Evolutionary conservation across 371 early-diverging fungal species (phyloP), one percentile per base, ranked within the genome.

Genomic region (Apophysomyces sp.): DNA sequence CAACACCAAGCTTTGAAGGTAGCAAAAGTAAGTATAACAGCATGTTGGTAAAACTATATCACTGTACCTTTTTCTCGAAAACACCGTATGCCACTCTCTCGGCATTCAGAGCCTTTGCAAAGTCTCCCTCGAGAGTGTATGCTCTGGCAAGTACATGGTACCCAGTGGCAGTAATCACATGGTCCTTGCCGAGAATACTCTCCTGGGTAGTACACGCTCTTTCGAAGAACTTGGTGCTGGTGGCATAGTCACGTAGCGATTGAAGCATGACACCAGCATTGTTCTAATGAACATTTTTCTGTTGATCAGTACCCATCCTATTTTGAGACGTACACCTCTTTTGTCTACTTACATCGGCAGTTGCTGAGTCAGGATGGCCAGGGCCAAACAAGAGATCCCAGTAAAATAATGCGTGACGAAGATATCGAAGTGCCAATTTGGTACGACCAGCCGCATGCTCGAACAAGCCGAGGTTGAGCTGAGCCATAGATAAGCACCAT

Each of bases 181-280:
- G 87, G 7, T 92, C 86, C 55, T 82, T 72, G 44, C 94, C 94
- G 39, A 92, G 80, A n/a, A 93, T 75, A 24, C 60, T 51, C 58
- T 87, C 84, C 65, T 92, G 90, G 7, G 86, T 88, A 11, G 76
- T 82, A 49, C 82, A 79, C 15, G 94, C 91, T 44, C 90, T 83
- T 65, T 89, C 83, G 71, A 91, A 90, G 85, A 92, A 95, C 30
- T 73, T 67, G 30, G 88, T 73, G 54, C 93, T 85, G 2, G 71
- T 80, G 26, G 82, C 80, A 63, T 84, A 86, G 58, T 89, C 86
- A 29, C 81, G 78, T 52, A 93, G 79, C 30, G 86, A 84, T 74
- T 93, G 93, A 29, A 94, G 74, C 93, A 94, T 93, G 16, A 89
- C 88, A 55, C 87, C 95, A 29, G 95, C 84, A 64, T 94, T 94